Base-by-base conservation (phyloP, 225 moss, liverwort and hornwort genomes). In the Polytrichum formosum region DNA sequence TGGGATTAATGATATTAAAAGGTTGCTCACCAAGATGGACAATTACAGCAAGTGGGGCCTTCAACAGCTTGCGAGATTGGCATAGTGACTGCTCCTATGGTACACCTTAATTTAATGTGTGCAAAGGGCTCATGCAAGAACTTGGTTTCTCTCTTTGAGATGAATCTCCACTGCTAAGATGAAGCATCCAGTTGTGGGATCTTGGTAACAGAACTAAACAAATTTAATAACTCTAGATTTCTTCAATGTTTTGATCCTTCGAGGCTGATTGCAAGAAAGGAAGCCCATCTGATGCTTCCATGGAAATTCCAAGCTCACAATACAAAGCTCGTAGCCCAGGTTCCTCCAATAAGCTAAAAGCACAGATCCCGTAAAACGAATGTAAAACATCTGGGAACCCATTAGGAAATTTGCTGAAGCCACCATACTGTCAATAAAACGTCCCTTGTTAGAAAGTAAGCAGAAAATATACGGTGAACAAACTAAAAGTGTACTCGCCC, bases 331-430 rank as follows among this genome's bases (percentile, higher is more conserved):
- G 65, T 30, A 98, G 78, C 19, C 91, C 92, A 56, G 85, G 73
- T 67, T 94, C 92, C 37, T 85, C 85, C 80, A 98, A 65, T 70
- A 98, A 78, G 75, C 98, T 92, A 63, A 98, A 90, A 28, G 91
- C 98, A 75, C 98, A 98, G 17, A 98, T 61, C 67, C 86, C 90
- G 70, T 93, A 98, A 65, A 83, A 98, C 0, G 98, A 88, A 76
- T 98, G 94, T 64, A 94, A 72, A 18, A 92, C 74, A 79, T 98
- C 98, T 71, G 98, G 91, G 67, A 79, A 87, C 4, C 64, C 81
- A 17, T 68, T 30, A 26, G 94, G 92, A 55, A 85, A 83, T 80
- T 98, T 94, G 68, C 90, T 82, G 63, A 94, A 98, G 65, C 94
- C 98, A 70, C 94, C 98, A 80, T 82, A 91, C 94, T 90, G 90